These are phyloP conservation scores for Artomyces pyxidatus DNA, from an alignment of 768 basidiomycete genomes.

Conservation along the genomic window DNA sequence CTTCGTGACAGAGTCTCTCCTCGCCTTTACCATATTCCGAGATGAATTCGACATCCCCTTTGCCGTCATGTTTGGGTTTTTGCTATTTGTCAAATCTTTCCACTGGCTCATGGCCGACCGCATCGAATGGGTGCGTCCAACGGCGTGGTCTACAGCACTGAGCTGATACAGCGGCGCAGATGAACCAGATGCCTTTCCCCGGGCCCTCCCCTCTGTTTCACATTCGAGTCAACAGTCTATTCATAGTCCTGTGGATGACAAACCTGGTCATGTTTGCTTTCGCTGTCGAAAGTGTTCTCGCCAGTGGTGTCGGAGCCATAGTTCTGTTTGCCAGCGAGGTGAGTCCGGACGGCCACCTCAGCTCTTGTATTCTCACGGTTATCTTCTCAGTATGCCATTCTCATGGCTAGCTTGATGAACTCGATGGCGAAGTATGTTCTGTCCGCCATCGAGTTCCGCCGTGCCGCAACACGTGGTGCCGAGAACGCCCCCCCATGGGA, in stretches of 20 bases:
- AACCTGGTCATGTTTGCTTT: constrained; percentile 75
- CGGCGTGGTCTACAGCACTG: not conserved
- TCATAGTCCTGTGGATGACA: constrained; percentile 62
- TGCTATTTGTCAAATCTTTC: constrained; percentile 94
- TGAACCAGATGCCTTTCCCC: constrained; percentile 93
- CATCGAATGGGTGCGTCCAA: constrained; percentile 85
- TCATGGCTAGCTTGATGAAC: constrained; percentile 74
- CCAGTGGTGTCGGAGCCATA: constrained; percentile 80
- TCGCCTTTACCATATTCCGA: constrained; percentile 96
- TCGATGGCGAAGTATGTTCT: constrained; percentile 77
- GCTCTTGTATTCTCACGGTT: constrained; percentile 9
- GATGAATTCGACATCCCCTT: constrained; percentile 93
- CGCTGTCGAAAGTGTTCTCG: constrained; percentile 72
- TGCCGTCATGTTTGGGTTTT: constrained; percentile 87
- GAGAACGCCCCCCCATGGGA: constrained; percentile 92
- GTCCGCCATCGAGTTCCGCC: constrained; percentile 71
- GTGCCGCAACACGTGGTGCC: constrained; percentile 69
- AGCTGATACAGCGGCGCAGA: too few relatives aligned
- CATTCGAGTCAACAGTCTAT: constrained; percentile 68
- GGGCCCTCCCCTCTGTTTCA: constrained; percentile 82
- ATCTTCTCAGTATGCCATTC: constrained; percentile 67
- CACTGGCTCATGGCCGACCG: constrained; percentile 96
- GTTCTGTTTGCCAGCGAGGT: constrained; percentile 95
- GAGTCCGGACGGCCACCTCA: constrained; percentile 20
- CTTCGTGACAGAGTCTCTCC: constrained; percentile 91